Evolutionary conservation across 805 yeast genomes (phyloP), one percentile per base, ranked within the genome.

Genomic region (Jamesozyma piceae): DNA sequence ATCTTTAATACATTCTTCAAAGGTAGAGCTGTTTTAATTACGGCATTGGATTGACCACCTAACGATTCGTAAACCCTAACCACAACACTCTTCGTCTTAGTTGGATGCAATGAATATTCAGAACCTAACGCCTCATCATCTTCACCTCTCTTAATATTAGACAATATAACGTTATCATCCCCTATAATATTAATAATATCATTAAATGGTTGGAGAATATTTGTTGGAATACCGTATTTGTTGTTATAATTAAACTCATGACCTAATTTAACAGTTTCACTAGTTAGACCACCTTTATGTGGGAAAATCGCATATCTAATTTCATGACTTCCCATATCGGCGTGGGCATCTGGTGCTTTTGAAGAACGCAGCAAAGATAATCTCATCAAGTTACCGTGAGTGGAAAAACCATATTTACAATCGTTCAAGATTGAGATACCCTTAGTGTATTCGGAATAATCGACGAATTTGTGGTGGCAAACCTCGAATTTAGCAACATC

Each of bases 401-500:
- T 80, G 1, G 95, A 74, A 51, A 87, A 94, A 8, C 98, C 98
- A 58, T 87, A 90, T 62, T 90, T 90, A 57, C 80, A 74, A 63
- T 87, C 80, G 60, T 89, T 90, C 54, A 90, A 59, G 15, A 90
- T 65, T 0, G 94, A 73, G 11, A 88, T 95, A 57, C 98, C 98
- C 56, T 86, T 89, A 47, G 74, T 76, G 61, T 69, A 76, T 55
- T 87, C 97, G 21, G 95, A 82, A 53, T 84, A 78, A 60, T 90
- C 98, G 52, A 94, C 90, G 65, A 86, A 90, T 57, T 85, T 85
- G 63, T 92, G 98, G 55, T 83, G 87, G 56, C 95, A 85, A 10
- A 88, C 95, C 64, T 90, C 98, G 62, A 90, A 90, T 61, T 88
- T 89, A 44, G 97, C 97, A 28, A 82, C 82, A 56, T 90, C 98